These are phyloP conservation scores for Orbilia blumenaviensis DNA, from an alignment of 2,329 filamentous ascomycete species.

Conservation along the genomic window DNA sequence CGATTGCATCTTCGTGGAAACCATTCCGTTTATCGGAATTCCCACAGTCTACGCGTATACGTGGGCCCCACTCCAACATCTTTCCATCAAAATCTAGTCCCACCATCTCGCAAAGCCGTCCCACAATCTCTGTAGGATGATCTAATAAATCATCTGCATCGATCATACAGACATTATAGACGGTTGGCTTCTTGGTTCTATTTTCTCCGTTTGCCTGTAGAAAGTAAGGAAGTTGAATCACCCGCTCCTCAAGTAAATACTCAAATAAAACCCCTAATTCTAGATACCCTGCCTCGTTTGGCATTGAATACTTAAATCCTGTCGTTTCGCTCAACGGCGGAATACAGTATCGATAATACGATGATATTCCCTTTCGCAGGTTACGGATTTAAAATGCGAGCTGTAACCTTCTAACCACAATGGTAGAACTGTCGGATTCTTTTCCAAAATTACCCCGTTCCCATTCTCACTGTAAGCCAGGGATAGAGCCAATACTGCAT, in stretches of 20 bases:
- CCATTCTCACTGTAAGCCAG: conserved; percentile 58
- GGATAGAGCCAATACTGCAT: conserved; percentile 72
- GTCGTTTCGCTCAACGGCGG: conserved; percentile 84
- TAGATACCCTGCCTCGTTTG: conserved; percentile 86
- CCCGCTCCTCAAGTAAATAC: conserved; percentile 74
- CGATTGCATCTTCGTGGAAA: conserved; percentile 93
- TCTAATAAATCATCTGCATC: conserved; percentile 95
- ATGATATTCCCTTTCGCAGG: conserved; percentile 88
- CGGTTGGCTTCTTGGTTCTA: conserved; percentile 59
- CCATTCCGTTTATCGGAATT: conserved; percentile 97
- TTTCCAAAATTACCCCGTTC: conserved; percentile 56
- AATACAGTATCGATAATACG: conserved; percentile 92
- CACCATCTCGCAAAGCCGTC: conserved; percentile 81
- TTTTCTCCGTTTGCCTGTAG: conserved; percentile 51
- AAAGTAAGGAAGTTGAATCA: conserved; percentile 70
- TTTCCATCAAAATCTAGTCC: conserved; percentile 77
- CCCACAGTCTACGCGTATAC: conserved; percentile 72
- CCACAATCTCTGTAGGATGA: conserved; percentile 77
- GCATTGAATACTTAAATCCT: conserved; percentile 86
- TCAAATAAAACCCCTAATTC: conserved; percentile 90
- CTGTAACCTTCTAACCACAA: conserved; percentile 80
- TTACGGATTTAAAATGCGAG: conserved; percentile 97
- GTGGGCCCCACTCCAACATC: conserved; percentile 87
- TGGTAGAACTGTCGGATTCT: conserved; percentile 86
- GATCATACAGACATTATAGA: conserved; percentile 78